Base-by-base conservation (phyloP, 192 early-diverging fungal species). In the Rhizophlyctis rosea region DNA sequence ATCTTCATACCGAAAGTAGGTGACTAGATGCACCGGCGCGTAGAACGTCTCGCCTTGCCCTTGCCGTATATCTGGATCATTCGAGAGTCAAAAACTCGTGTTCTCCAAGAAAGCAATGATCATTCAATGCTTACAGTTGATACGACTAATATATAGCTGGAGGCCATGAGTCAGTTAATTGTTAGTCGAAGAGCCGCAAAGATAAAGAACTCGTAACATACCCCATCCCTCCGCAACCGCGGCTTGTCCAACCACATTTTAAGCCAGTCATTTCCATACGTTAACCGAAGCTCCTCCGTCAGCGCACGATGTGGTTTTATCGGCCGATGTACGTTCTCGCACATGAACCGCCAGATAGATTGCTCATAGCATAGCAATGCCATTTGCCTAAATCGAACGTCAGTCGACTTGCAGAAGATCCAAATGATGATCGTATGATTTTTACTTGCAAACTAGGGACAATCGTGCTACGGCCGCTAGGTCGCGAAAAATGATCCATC, bases 151-250 rank as follows among this genome's bases (percentile, higher is more conserved):
- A 44, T 44, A 44, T 44, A 44, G 18, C 39, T 44, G 18, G 18
- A 18, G 9, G 39, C 9, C 39, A 44, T 44, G 39, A 7, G 39
- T 44, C 39, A 44, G 39, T 44, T 13, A 44, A 7, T 44, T 44
- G 18, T 44, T 18, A 44, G 39, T 18, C 39, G 7, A 7, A 18
- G 39, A 44, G 39, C 39, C 7, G 18, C 7, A 13, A 44, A 18
- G 7, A 7, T 18, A 44, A 44, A 18, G 18, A 44, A 44, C n/a
- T n/a, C n/a, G 39, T 18, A 44, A 44, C 39, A 13, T 18, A 65
- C 31, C 1, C 72, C 72, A 49, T 74, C 72, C 25, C 64, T 33
- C 4, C 72, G 62, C 14, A 74, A 32, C 39, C 72, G 49, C 24
- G 72, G 68, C n/a, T 48, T 36, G 32, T 67, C 54, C 9, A 65